A percentile compares a stretch with the other conserved stretches of the same genome.
Evolutionary conservation across 805 yeast species (phyloP).

Genomic region (Lachancea meyersii): DNA sequence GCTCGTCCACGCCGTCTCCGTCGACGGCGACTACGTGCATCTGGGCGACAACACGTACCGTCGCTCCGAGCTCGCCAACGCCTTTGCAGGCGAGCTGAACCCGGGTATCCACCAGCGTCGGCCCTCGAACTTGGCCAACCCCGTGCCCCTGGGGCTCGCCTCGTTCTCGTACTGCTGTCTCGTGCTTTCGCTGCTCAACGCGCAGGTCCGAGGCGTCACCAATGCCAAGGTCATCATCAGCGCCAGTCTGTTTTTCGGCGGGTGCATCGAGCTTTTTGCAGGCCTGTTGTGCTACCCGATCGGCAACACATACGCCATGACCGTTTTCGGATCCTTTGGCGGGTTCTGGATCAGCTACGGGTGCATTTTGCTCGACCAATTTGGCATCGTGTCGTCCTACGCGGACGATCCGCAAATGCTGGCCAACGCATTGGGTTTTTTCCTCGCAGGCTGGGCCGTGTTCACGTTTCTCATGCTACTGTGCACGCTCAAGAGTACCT

Average conservation of each 20-base stretch:
- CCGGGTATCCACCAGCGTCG: slow-evolving; percentile 43
- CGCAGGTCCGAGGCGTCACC: slow-evolving; percentile 61
- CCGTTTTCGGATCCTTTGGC: slow-evolving; percentile 45
- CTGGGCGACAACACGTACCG: slow-evolving; percentile 40
- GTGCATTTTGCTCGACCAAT: slow-evolving; percentile 52
- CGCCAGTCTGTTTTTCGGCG: slow-evolving; percentile 66
- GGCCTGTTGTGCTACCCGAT: slow-evolving; percentile 73
- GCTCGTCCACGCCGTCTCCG: slow-evolving; percentile 21
- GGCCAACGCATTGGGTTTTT: slow-evolving; percentile 51
- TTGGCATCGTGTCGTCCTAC: slow-evolving; percentile 48
- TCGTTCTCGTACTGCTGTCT: slow-evolving; percentile 56
- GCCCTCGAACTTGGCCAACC: slow-evolving; percentile 55
- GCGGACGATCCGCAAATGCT: slow-evolving; percentile 40
- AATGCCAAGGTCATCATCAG: slow-evolving; percentile 59
- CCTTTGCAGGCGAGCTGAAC: slow-evolving; percentile 54
- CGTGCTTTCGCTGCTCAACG: slow-evolving; percentile 56
- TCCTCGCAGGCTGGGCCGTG: slow-evolving; percentile 56
- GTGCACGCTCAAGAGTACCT: slow-evolving; percentile 54
- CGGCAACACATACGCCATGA: slow-evolving; percentile 72
- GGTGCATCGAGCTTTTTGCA: slow-evolving; percentile 62
- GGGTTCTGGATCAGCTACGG: slow-evolving; percentile 78
- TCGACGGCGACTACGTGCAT: slow-evolving; percentile 35
- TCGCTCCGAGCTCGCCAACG: slow-evolving; percentile 51
- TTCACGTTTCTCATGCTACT: slow-evolving; percentile 54
- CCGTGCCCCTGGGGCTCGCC: slow-evolving; percentile 68